Base-by-base conservation (phyloP, 2,329 filamentous ascomycete species). In the Westerdykella aurantiaca region DNA sequence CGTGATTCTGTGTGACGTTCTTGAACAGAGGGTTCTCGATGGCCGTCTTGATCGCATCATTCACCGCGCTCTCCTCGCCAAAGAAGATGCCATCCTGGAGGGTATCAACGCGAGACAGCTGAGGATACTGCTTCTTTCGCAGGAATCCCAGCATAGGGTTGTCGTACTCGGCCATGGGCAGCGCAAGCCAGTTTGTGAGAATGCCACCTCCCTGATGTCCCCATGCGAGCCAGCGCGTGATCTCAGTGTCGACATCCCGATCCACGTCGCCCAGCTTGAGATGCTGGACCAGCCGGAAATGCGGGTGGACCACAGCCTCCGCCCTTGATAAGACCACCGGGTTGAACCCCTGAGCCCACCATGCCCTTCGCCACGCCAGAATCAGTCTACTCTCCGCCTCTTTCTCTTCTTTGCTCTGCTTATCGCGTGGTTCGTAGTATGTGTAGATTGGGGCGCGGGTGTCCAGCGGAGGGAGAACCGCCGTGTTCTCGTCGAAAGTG, bases 311-410 rank as follows among this genome's bases (percentile, higher is more conserved):
- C 74, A 83, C 85, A 14, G 90, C 89, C 63, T 97, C 91, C 1
- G 79, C 81, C 13, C 81, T 78, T 40, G 86, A 83, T 44, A 97
- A 69, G 34, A 97, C 85, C 6, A 93, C 76, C 0, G 93, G 91
- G 49, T 77, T 82, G 70, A 97, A 96, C 10, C 91, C 93, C 58
- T 94, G 82, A 0, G 90, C 88, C 87, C 88, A 97, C 89, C 91
- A 97, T 2, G 91, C 90, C 37, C 88, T 80, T 47, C 90, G 80
- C 93, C 93, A 97, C 42, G 86, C 85, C 45, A 95, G 72, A 39
- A 97, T 75, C 46, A 97, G 71, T 46, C 83, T 79, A 59, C 84
- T 84, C 63, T 96, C 87, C 4, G 87, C 86, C 47, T 85, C 79
- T 55, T 79, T 79, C 40, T 79, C 76, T 14, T 78, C 77, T 39